phyloP scores from a whole-genome alignment of 2,329 filamentous ascomycete genomes.

The Colletotrichum tabaci region DNA sequence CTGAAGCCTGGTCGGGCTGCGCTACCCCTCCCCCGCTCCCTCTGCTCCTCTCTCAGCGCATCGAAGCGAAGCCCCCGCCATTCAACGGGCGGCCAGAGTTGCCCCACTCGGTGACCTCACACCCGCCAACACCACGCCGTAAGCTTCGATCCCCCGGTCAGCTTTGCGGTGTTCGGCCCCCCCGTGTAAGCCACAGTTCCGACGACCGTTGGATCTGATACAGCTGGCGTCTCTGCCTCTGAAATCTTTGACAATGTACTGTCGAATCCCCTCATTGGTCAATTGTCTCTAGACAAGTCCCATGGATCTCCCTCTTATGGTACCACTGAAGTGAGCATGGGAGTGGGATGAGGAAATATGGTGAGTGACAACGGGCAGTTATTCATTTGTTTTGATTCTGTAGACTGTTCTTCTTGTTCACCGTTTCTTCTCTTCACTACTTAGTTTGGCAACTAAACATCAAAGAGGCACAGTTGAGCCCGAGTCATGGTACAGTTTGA shows the following conservation, averaged over 20 bases:
- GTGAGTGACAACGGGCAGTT: too few relatives aligned
- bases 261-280: too few relatives aligned
- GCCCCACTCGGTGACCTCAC: conserved; percentile 42
- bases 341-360: too few relatives aligned
- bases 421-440: too few relatives aligned
- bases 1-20: conserved; percentile 5
- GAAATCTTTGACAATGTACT: background rate
- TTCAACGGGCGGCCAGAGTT: background rate
- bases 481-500: too few relatives aligned
- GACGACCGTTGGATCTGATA: background rate
- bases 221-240: background rate
- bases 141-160: conserved; percentile 27
- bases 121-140: conserved; percentile 22
- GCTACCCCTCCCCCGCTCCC: conserved; percentile 38
- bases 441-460: too few relatives aligned
- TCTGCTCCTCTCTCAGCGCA: background rate
- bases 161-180: conserved; percentile 8
- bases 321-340: too few relatives aligned
- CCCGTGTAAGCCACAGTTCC: background rate
- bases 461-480: too few relatives aligned
- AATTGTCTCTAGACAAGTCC: background rate
- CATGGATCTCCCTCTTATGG: too few relatives aligned
- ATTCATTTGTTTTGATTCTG: too few relatives aligned
- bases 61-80: conserved; percentile 16
- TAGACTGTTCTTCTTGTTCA: too few relatives aligned